A percentile compares a stretch with the other conserved stretches of the same genome.
phyloP scores from a whole-genome alignment of 176 grass and related monocot genomes.

The Oropetium thomaeum region DNA sequence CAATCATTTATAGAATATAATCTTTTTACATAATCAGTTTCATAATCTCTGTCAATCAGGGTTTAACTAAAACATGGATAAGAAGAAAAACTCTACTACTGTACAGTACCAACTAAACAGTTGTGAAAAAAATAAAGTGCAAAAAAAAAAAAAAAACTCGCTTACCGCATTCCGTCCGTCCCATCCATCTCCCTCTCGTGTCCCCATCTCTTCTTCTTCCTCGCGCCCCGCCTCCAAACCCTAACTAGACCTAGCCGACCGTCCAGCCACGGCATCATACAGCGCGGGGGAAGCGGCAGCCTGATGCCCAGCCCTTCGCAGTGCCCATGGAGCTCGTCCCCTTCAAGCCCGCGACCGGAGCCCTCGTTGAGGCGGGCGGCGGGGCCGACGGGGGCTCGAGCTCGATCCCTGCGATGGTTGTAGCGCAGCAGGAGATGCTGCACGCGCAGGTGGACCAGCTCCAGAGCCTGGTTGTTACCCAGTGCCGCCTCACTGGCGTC shows the following conservation, averaged over 20 bases:
- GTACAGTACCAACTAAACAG: background rate
- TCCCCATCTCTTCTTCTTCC: slow-evolving; percentile 9
- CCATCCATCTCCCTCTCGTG: slow-evolving; percentile 13
- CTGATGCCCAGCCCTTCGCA: slow-evolving; percentile 37
- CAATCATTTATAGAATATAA: too few species aligned
- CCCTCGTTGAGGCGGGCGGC: slow-evolving; percentile 42
- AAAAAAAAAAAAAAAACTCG: background rate
- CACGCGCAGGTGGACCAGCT: slow-evolving; percentile 78
- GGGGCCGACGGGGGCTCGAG: slow-evolving; percentile 20
- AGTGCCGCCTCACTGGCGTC: slow-evolving; percentile 87
- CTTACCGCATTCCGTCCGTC: background rate
- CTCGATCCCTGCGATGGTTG: slow-evolving; percentile 51
- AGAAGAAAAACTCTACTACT: too few species aligned
- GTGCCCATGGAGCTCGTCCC: slow-evolving; percentile 62
- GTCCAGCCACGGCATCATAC: background rate
- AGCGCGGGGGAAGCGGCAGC: slow-evolving; percentile 2
- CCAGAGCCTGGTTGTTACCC: slow-evolving; percentile 61
- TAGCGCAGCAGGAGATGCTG: slow-evolving; percentile 44
- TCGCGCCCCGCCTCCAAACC: slow-evolving; percentile 39
- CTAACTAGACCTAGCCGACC: slow-evolving; percentile 25
- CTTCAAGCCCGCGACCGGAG: slow-evolving; percentile 44
- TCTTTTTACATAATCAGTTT: too few species aligned
- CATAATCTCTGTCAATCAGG: too few species aligned
- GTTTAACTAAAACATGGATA: too few species aligned
- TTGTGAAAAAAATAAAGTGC: background rate